phyloP scores from a whole-genome alignment of 768 basidiomycete genomes.

The Lenzites betulinus region DNA sequence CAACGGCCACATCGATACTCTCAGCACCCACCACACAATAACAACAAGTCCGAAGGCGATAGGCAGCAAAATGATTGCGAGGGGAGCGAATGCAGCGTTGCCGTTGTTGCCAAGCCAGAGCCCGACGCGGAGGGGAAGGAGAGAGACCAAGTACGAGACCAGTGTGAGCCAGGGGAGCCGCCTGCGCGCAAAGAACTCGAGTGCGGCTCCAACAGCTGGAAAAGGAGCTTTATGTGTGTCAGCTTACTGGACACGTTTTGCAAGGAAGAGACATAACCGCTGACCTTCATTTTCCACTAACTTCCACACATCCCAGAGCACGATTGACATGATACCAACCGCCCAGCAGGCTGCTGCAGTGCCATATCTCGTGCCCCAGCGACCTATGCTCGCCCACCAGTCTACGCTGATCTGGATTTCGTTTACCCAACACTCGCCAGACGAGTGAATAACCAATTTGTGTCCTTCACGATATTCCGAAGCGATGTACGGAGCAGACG shows the following conservation, averaged over 20 bases:
- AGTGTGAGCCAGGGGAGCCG: slow-evolving; percentile 46
- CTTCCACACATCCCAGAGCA: slow-evolving; percentile 56
- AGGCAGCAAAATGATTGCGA: slow-evolving; percentile 61
- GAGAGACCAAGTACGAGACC: slow-evolving; percentile 45
- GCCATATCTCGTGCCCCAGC: slow-evolving; percentile 73
- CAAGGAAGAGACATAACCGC: slow-evolving; percentile 11
- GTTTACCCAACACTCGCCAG: slow-evolving; percentile 52
- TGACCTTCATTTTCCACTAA: slow-evolving; percentile 30
- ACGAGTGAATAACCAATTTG: slow-evolving; percentile 60
- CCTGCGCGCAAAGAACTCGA: slow-evolving; percentile 44
- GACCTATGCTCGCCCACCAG: slow-evolving; percentile 69
- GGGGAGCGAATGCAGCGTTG: slow-evolving; percentile 44
- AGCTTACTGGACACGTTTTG: background rate
- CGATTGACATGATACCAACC: slow-evolving; percentile 63
- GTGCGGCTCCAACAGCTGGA: slow-evolving; percentile 52
- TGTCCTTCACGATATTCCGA: slow-evolving; percentile 40
- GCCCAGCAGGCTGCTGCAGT: slow-evolving; percentile 74
- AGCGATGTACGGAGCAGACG: slow-evolving; percentile 63
- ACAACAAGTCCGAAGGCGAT: slow-evolving; percentile 66
- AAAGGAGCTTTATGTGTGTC: slow-evolving; percentile 37
- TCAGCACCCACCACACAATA: slow-evolving; percentile 58
- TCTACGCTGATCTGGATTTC: slow-evolving; percentile 62
- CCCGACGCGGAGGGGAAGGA: slow-evolving; percentile 58
- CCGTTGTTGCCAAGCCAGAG: slow-evolving; percentile 64
- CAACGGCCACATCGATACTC: slow-evolving; percentile 49